A percentile compares a stretch with the other conserved stretches of the same genome.
These are phyloP conservation scores for Phytophthora macrochlamydospora DNA, from an alignment of 352 stramenopile genomes.

Conservation along the genomic window DNA sequence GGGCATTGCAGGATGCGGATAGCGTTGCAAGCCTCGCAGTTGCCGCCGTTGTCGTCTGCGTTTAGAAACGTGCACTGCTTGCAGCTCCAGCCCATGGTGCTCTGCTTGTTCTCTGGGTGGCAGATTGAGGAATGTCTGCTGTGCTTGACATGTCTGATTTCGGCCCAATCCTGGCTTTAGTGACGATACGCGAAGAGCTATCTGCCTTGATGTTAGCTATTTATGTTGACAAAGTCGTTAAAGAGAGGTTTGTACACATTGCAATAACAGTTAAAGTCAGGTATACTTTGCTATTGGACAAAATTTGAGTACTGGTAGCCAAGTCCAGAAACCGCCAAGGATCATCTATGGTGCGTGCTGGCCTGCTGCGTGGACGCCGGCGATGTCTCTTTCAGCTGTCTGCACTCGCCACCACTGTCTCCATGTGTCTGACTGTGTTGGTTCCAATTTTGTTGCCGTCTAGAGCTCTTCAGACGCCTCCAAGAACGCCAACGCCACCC, in stretches of 20 bases:
- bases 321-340: too few species aligned
- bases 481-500: conserved; percentile 42
- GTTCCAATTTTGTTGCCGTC: neutral
- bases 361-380: too few species aligned
- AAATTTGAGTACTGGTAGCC: too few species aligned
- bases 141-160: neutral
- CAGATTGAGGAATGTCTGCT: conserved; percentile 20
- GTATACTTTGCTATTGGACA: too few species aligned
- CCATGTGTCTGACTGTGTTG: conserved; percentile 6
- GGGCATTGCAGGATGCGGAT: conserved; percentile 48
- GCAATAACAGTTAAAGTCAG: too few species aligned
- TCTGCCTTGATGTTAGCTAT: too few species aligned
- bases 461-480: conserved; percentile 47
- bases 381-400: neutral
- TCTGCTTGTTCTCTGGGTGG: conserved; percentile 13
- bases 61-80: conserved; percentile 54
- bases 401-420: neutral
- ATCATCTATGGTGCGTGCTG: too few species aligned
- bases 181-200: too few species aligned
- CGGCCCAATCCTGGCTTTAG: neutral
- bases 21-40: conserved; percentile 48
- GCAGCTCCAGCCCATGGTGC: conserved; percentile 44
- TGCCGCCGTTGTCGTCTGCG: conserved; percentile 33
- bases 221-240: too few species aligned
- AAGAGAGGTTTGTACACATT: too few species aligned